Evolutionary conservation across 768 basidiomycete species (phyloP), one percentile per base, ranked within the genome.

Genomic region (Plicaturopsis crispa): DNA sequence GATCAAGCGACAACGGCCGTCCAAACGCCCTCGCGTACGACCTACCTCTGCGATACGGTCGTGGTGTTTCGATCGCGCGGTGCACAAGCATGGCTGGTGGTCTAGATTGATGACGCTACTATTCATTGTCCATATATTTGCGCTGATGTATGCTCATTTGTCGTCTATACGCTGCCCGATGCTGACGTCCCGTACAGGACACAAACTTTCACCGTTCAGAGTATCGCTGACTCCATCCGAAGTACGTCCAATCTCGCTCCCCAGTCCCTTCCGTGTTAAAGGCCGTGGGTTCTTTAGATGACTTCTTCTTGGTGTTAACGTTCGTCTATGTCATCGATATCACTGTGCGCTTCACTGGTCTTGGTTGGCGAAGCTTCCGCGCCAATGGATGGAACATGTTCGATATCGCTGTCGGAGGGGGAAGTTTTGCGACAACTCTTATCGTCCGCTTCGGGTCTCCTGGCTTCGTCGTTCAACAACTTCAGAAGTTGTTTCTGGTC

Each of bases 1-100:
- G 34, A 82, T 98, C 57, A 81, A 70, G 40, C 80, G 89, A 16
- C 90, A 96, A 52, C 72, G 74, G 17, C 92, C 93, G 1, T 87
- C 90, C 1, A 86, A 84, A 51, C 66, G 89, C 18, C 94, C 94
- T 0, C 70, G 74, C 36, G 53, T 42, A 12, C 67, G 71, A 13
- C 90, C 90, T 0, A 60, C 57, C 0, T 69, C 59, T 43, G 45
- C 49, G 0, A 48, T 90, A 21, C 70, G 83, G 37, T 67, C 72
- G 16, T 97, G 94, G 92, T 97, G 94, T 55, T 94, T 79, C 53
- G 84, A 93, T 40, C 75, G 91, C 20, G 93, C 94, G 0, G 78
- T 90, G 12, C 70, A 79, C 44, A 98, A 97, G 56, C 85, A 91
- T 50, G 94, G 94, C 2, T 90, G 83, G 78, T 98, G 93, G 93